phyloP scores from a whole-genome alignment of 805 yeast species.

The Cyberlindnera xishuangbannaensis region DNA sequence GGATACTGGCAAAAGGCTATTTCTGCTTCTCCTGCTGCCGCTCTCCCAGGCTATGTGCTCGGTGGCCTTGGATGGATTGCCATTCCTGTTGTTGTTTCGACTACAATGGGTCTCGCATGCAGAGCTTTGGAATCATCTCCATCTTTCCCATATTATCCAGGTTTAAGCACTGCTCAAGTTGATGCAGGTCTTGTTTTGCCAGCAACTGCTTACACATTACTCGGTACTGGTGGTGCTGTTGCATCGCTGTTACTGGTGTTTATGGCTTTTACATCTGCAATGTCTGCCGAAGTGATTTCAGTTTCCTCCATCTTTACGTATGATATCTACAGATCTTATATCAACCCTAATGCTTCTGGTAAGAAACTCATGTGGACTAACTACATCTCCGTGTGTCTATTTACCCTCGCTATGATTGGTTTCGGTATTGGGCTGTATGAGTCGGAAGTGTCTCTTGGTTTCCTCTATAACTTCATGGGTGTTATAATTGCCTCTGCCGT shows the following conservation, averaged over 20 bases:
- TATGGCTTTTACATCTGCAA: constrained; percentile 91
- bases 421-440: constrained; percentile 78
- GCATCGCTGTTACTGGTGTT: constrained; percentile 74
- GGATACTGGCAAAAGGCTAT: constrained; percentile 90
- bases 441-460: constrained; percentile 83
- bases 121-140: constrained; percentile 65
- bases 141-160: constrained; percentile 76
- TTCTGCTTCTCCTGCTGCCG: constrained; percentile 77
- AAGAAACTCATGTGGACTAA: constrained; percentile 50
- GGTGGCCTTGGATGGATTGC: constrained; percentile 94
- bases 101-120: constrained; percentile 85
- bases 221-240: constrained; percentile 87
- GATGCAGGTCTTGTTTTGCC: constrained; percentile 73
- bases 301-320: constrained; percentile 82
- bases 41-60: constrained; percentile 79
- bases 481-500: constrained; percentile 85
- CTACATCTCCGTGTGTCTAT: constrained; percentile 19
- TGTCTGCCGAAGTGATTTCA: constrained; percentile 87
- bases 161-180: constrained; percentile 62
- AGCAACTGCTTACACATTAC: constrained; percentile 67
- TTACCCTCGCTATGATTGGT: constrained; percentile 67
- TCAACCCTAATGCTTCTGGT: constrained; percentile 75
- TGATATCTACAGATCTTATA: constrained; percentile 76
- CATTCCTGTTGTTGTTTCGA: constrained; percentile 75
- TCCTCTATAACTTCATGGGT: constrained; percentile 84